Conservation (phyloP, 306 rosid species). For the Clitoria ternatea region DNA sequence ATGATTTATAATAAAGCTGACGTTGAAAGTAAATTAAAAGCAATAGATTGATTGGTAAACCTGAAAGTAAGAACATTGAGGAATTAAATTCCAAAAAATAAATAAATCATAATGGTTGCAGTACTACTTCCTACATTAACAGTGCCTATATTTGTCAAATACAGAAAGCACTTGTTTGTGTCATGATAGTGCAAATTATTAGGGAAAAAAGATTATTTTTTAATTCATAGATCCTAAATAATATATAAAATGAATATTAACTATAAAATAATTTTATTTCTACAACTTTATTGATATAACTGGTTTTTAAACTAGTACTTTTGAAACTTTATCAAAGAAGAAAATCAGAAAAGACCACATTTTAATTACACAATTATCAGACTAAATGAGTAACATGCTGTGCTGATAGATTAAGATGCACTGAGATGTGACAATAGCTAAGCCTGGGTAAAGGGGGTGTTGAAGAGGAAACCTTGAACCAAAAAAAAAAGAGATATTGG, state of each 20-base stretch:
- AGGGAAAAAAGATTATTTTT: neutral
- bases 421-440: too few species aligned
- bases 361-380: neutral
- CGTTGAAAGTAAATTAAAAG: neutral
- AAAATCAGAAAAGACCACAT: neutral
- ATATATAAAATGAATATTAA: too few species aligned
- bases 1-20: neutral
- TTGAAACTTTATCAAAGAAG: neutral
- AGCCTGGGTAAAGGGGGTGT: too few species aligned
- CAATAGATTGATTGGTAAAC: neutral
- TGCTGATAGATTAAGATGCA: too few species aligned
- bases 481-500: neutral
- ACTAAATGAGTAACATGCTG: too few species aligned
- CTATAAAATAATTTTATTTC: too few species aligned
- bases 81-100: neutral
- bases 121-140: neutral
- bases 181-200: neutral
- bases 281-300: too few species aligned
- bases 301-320: too few species aligned
- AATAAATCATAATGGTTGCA: neutral
- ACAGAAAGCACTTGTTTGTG: neutral
- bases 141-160: neutral
- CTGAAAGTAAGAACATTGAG: neutral
- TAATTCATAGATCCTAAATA: too few species aligned
- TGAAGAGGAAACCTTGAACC: neutral